Evolutionary conservation across 225 moss, liverwort and hornwort genomes (phyloP).

Genomic region (Pseudoscleropodium purum): DNA sequence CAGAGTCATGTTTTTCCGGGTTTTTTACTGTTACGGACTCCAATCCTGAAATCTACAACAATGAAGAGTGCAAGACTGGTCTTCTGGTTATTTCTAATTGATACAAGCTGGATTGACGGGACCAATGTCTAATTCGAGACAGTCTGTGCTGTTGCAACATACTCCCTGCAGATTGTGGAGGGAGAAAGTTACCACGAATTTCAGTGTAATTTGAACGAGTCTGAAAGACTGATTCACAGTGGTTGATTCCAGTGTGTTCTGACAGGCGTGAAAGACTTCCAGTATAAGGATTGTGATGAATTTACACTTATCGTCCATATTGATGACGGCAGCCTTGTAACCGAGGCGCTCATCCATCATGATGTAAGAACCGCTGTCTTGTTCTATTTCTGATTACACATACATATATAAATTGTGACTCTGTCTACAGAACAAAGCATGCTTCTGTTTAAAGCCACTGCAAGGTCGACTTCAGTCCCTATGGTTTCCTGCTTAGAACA

Average conservation of each 20-base stretch:
- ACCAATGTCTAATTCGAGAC: neutral
- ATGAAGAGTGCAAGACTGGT: neutral
- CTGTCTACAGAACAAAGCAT: neutral
- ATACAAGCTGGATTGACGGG: neutral
- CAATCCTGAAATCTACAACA: neutral
- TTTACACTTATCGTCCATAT: slow-evolving; percentile 73
- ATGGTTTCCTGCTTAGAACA: neutral
- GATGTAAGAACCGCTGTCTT: slow-evolving; percentile 35
- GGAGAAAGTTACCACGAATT: neutral
- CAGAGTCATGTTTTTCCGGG: neutral
- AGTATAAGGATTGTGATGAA: slow-evolving; percentile 59
- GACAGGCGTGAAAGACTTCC: slow-evolving; percentile 81
- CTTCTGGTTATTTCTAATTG: neutral
- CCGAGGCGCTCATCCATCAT: slow-evolving; percentile 67
- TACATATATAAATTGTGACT: no score
- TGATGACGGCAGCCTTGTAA: slow-evolving; percentile 86
- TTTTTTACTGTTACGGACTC: neutral
- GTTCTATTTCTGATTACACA: neutral
- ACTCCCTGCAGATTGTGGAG: neutral
- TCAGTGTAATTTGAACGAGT: neutral
- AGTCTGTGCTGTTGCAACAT: neutral
- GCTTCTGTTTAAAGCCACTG: neutral
- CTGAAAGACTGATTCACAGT: slow-evolving; percentile 4
- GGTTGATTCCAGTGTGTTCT: slow-evolving; percentile 68
- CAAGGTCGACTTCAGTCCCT: neutral